phyloP scores from a whole-genome alignment of 1,284 basidiomycete genomes.

The Tetrapyrgos nigripes region DNA sequence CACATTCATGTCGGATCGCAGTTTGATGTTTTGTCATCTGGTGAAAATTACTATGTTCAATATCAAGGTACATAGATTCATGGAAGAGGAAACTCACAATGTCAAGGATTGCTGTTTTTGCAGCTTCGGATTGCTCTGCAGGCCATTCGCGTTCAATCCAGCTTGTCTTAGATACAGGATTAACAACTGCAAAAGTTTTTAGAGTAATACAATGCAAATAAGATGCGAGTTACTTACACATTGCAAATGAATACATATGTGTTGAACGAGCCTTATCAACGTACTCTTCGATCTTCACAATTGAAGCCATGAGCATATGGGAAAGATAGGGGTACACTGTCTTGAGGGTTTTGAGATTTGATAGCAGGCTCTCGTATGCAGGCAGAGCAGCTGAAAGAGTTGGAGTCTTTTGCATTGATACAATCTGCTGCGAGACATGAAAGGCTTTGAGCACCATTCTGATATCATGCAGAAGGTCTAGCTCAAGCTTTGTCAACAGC shows the following conservation, averaged over 20 bases:
- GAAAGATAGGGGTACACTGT: constrained; percentile 15
- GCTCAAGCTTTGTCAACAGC: not conserved
- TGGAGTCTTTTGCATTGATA: constrained; percentile 30
- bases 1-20: not conserved
- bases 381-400: constrained; percentile 27
- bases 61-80: not conserved
- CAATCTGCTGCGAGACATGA: constrained; percentile 27
- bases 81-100: constrained; percentile 14
- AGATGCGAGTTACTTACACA: constrained; percentile 30
- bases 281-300: constrained; percentile 39
- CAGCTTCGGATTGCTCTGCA: constrained; percentile 8
- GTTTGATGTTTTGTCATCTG: not conserved
- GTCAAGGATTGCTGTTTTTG: constrained; percentile 13
- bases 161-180: constrained; percentile 28
- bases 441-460: constrained; percentile 19
- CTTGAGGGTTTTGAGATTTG: constrained; percentile 10
- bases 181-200: constrained; percentile 21
- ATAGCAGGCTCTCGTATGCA: constrained; percentile 23
- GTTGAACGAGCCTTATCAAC: constrained; percentile 29
- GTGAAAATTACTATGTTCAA: not conserved
- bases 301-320: constrained; percentile 23
- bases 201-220: not conserved
- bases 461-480: constrained; percentile 26
- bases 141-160: constrained; percentile 27
- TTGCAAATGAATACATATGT: constrained; percentile 38